Base-by-base conservation (phyloP, 2,329 filamentous ascomycete species). In the Geoglossum cookeanum region DNA sequence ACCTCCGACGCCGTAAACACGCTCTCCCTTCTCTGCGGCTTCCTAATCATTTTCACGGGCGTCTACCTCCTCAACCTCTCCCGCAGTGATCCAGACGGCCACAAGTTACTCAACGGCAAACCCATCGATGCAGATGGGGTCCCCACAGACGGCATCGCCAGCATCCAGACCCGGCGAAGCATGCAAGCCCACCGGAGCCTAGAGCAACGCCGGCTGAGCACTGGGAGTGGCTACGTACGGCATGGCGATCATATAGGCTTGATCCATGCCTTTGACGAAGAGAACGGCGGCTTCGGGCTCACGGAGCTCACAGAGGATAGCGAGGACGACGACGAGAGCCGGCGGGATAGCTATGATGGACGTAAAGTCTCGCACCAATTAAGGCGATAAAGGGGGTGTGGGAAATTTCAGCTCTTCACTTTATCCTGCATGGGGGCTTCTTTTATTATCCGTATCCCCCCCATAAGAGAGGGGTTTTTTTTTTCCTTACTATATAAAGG, bases 1-100 rank as follows among this genome's bases (percentile, higher is more conserved):
- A 97, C 91, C 3, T 87, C 87, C 54, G 87, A 94, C 64, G 78
- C 84, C 4, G 86, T 95, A 63, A 95, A 92, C 72, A 96, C 88
- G 0, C 81, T 97, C 58, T 96, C 91, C 3, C 78, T 97, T 13
- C 78, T 97, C 55, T 91, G 85, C 68, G 91, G 91, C 59, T 97
- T 97, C 73, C 79, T 97, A 59, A 82, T 92, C 62, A 97, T 94
- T 60, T 97, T 97, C 68, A 85, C 89, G 2, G 91, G 91, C 32
- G 91, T 97, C 56, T 97, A 97, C 70, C 80, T 97, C 4, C 79
- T 97, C 63, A 97, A 97, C 66, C 81, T 98, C n/a, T 96, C 91
- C 0, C 84, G 92, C 65, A 79, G 83, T 62, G 92, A 98, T 66
- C 89, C 92, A 0, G 83, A 94, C 65, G 90, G 90, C 55, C 80